These are phyloP conservation scores for Leccinellum luteum DNA, from an alignment of 768 basidiomycete genomes.

Conservation along the genomic window DNA sequence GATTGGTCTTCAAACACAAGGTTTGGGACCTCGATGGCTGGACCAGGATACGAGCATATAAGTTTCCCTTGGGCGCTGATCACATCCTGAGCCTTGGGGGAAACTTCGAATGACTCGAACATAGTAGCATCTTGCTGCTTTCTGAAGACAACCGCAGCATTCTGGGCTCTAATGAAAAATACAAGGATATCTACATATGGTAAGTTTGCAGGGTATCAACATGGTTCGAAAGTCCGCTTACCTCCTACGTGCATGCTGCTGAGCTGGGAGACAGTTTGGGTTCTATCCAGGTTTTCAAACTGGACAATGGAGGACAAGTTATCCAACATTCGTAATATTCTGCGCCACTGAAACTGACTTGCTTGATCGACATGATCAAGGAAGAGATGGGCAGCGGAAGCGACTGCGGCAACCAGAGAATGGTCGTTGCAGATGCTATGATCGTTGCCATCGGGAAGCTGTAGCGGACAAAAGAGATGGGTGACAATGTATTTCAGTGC, in stretches of 20 bases:
- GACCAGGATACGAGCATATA: slow-evolving; percentile 43
- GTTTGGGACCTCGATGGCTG: slow-evolving; percentile 37
- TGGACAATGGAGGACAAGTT: slow-evolving; percentile 3
- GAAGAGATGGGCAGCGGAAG: slow-evolving; percentile 19
- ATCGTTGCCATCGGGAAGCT: slow-evolving; percentile 35
- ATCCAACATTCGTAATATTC: not conserved
- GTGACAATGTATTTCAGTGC: slow-evolving; percentile 29
- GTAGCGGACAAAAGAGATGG: slow-evolving; percentile 42
- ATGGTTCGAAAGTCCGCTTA: not conserved
- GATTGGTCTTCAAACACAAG: slow-evolving; percentile 22
- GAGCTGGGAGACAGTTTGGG: slow-evolving; percentile 6
- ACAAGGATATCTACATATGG: slow-evolving; percentile 34
- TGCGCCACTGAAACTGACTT: not conserved
- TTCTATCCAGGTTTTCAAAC: slow-evolving; percentile 10
- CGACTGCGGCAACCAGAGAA: slow-evolving; percentile 23
- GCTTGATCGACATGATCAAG: not conserved
- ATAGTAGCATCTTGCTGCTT: slow-evolving; percentile 22
- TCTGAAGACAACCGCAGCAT: slow-evolving; percentile 44
- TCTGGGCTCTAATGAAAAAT: slow-evolving; percentile 43
- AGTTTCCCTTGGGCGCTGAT: slow-evolving; percentile 41
- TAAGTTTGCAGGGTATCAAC: not conserved
- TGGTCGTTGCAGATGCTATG: slow-evolving; percentile 18
- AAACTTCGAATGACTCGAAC: slow-evolving; percentile 46
- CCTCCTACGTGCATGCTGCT: slow-evolving; percentile 8
- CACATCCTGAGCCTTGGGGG: slow-evolving; percentile 32